Base-by-base conservation (phyloP, 148 eudicot species). In the Nepenthes gracilis region DNA sequence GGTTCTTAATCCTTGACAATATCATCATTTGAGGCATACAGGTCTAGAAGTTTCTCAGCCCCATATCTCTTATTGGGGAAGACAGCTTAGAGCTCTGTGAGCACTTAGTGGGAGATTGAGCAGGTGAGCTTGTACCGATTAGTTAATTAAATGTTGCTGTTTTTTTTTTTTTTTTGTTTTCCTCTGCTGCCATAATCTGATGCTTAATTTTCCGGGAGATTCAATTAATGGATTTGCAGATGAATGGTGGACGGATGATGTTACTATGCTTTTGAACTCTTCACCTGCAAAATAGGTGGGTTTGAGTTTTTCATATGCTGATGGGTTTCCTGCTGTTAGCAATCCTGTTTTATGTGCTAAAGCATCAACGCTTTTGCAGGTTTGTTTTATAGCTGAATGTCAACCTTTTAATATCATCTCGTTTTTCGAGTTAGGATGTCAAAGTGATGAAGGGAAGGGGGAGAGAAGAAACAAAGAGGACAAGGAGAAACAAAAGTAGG, bases 351-450 rank as follows among this genome's bases (percentile, higher is more conserved):
- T 91, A 4, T 87, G 97, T 70, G 97, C 92, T 49, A 83, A 79
- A 75, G 97, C 97, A 43, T 91, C 97, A 64, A 91, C 87, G 97
- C 88, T 91, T 40, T 71, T 91, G 77, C 76, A 90, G 92, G 78
- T 49, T 49, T 2, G 53, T 49, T 11, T 49, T n/a, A 49, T 49
- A 12, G 3, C 11, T 49, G 3, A 12, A 6, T 12, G 15, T 49
- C 12, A n/a, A 10, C 2, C 10, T 12, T 23, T 2, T 49, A 11
- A 10, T 49, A n/a, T n/a, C 2, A 40, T 40, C 4, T 40, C 4
- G 45, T 4, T 40, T 40, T 40, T 40, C 6, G 8, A 3, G 4
- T 40, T 40, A 40, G 4, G 45, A 40, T 40, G 8, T 40, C 6
- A 40, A 40, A 40, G 23, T 23, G 23, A 23, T 23, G 23, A 23